Evolutionary conservation across 306 rosid species (phyloP), one percentile per base, ranked within the genome.

Genomic region (Crotalaria pallida): DNA sequence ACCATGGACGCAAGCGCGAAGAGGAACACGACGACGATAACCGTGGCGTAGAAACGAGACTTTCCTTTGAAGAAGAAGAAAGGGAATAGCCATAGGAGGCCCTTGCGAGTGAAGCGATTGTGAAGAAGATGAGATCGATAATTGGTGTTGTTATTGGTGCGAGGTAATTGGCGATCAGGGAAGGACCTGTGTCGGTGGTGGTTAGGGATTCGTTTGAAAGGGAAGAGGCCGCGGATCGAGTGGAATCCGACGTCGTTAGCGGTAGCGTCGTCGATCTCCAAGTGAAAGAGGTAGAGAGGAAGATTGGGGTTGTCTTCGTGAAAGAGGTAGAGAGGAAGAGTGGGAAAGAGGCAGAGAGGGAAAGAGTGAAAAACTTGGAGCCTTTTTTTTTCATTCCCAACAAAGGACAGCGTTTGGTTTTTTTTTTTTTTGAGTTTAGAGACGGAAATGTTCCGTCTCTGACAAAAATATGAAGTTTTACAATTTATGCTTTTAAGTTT

Each of bases 191-290:
- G 69, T 4, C 79, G 82, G 27, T 49, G 38, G 49, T 82, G 86
- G 73, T 18, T 59, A 67, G 93, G 89, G 79, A 87, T 88, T 48
- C 98, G 76, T 72, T 87, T 93, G 87, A 87, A 63, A 5, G 82
- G 96, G 19, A 85, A 80, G 6, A 88, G 85, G 11, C 80, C 94
- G 1, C 97, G 97, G 82, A 85, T 85, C 84, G 96, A 84, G 74
- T 74, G 85, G 74, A 76, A 76, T 56, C 83, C 89, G 2, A 55
- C 77, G 83, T 88, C 94, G 76, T 41, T 41, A 7, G 64, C 80
- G 59, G 47, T 58, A 65, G 74, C 75, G 74, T 79, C 92, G 45
- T 85, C 90, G 81, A 69, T 76, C 84, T 82, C 85, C 15, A n/a
- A n/a, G n/a, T n/a, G n/a, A n/a, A n/a, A n/a, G n/a, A n/a, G n/a